A percentile compares a stretch with the other conserved stretches of the same genome.
These are phyloP conservation scores for Botrytis squamosa DNA, from an alignment of 2,329 filamentous ascomycete species.

Conservation along the genomic window DNA sequence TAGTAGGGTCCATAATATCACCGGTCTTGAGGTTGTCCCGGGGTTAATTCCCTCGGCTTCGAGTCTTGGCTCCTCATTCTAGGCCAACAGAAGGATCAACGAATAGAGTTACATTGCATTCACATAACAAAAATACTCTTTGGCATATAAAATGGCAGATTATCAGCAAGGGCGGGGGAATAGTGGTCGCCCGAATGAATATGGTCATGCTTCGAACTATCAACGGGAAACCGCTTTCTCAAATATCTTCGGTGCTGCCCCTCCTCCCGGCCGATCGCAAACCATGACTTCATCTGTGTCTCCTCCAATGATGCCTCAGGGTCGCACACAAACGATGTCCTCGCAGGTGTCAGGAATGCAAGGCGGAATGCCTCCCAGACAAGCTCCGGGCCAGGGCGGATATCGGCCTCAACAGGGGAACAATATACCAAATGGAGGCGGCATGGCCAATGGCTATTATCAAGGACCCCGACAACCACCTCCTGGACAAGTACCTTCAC, in stretches of 20 bases:
- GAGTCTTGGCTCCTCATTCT: slow-evolving; percentile 26
- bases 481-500: slow-evolving; percentile 40
- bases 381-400: slow-evolving; percentile 45
- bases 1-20: background rate
- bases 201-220: slow-evolving; percentile 51
- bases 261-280: slow-evolving; percentile 84
- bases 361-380: slow-evolving; percentile 49
- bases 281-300: slow-evolving; percentile 84
- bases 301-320: slow-evolving; percentile 56
- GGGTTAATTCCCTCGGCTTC: slow-evolving; percentile 34
- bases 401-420: slow-evolving; percentile 27
- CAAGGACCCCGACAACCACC: slow-evolving; percentile 45
- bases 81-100: slow-evolving; percentile 14
- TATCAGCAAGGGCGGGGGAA: slow-evolving; percentile 60
- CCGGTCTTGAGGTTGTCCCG: slow-evolving; percentile 24
- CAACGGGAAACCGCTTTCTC: slow-evolving; percentile 94
- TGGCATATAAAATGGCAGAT: slow-evolving; percentile 51
- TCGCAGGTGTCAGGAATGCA: slow-evolving; percentile 40
- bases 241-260: slow-evolving; percentile 88
- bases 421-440: slow-evolving; percentile 32
- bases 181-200: slow-evolving; percentile 44
- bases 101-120: slow-evolving; percentile 13
- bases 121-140: slow-evolving; percentile 18
- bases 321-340: slow-evolving; percentile 77
- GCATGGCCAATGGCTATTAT: slow-evolving; percentile 50